Evolutionary conservation across 1,139 yeast genomes (phyloP).

Genomic region (Diutina scorzettiae): DNA sequence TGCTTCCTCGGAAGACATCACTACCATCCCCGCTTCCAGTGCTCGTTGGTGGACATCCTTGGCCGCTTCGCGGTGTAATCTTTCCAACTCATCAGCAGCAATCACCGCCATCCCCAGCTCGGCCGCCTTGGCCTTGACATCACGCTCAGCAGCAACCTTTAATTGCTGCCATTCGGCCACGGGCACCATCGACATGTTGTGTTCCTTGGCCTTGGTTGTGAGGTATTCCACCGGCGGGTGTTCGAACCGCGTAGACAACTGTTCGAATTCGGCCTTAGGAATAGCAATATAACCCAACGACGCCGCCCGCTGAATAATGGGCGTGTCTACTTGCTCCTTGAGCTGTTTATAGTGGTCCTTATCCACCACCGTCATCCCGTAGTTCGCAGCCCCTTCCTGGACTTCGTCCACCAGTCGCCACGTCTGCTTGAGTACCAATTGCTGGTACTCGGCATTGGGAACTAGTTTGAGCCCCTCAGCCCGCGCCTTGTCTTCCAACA

Average conservation of each 20-base stretch:
- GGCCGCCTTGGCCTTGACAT: slow-evolving; percentile 5
- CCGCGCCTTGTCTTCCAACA: slow-evolving; percentile 15
- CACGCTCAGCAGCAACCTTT: slow-evolving; percentile 1
- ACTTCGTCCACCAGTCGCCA: slow-evolving; percentile 26
- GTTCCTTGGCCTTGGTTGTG: not conserved
- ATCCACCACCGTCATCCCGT: slow-evolving; percentile 14
- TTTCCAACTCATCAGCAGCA: slow-evolving; percentile 4
- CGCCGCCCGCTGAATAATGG: not conserved
- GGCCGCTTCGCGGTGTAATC: not conserved
- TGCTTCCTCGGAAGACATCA: slow-evolving; percentile 15
- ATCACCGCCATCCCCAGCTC: slow-evolving; percentile 2
- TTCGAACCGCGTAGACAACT: not conserved
- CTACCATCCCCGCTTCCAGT: slow-evolving; percentile 16
- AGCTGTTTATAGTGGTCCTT: slow-evolving; percentile 9
- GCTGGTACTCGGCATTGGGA: slow-evolving; percentile 18
- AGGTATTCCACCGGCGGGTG: slow-evolving; percentile 1
- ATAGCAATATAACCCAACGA: not conserved
- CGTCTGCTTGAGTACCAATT: slow-evolving; percentile 22
- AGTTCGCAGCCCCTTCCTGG: slow-evolving; percentile 16
- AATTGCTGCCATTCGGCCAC: not conserved
- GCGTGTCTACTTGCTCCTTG: slow-evolving; percentile 10
- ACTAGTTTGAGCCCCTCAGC: slow-evolving; percentile 17
- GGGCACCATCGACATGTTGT: not conserved
- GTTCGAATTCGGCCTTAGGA: slow-evolving; percentile 2
- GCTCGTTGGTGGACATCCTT: slow-evolving; percentile 11